Base-by-base conservation (phyloP, 2,329 filamentous ascomycete genomes). In the Pyrenochaeta sp. region DNA sequence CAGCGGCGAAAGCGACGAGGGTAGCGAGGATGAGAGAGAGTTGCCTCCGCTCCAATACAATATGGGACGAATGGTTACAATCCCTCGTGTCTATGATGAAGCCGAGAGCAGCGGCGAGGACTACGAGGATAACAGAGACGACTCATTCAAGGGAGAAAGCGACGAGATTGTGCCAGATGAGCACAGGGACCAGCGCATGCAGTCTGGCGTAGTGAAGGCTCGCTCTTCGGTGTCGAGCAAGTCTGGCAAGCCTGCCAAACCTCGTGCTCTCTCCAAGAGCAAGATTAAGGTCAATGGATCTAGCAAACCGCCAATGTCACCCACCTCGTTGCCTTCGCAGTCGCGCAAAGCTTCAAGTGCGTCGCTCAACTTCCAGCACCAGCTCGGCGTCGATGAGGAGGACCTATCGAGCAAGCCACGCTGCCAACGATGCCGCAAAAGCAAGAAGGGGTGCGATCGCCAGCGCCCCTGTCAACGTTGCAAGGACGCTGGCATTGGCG, bases 371-470 rank as follows among this genome's bases (percentile, higher is more conserved):
- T 87, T 88, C 73, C 86, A 88, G 68, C 82, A 86, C 64, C 85
- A 85, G 62, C 79, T 87, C 40, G 86, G 83, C 47, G 82, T 83
- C 32, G 92, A 93, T 66, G 92, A 97, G 65, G 93, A 97, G 65
- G 93, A 97, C 56, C 82, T 98, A 22, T 97, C 94, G 0, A 93
- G 91, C 66, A 97, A 98, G 81, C 95, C 95, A 55, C 93, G 95
- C 62, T 99, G 95, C 83, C 95, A 99, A 78, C 91, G 95, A 57
- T 99, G 95, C 84, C 91, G 95, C 72, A 99, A 99, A 87, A 98
- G 94, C 82, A 99, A 99, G 85, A 99, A 99, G 81, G 95, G 95
- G 12, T 99, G 95, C 76, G 95, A 99, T 81, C 90, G 95, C 57
- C 95, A 98, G 80, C 90, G 95, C 39, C 95, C 95, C 28, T 99